Conservation (phyloP, 1,284 basidiomycete species). For the Ganoderma leucocontextum region DNA sequence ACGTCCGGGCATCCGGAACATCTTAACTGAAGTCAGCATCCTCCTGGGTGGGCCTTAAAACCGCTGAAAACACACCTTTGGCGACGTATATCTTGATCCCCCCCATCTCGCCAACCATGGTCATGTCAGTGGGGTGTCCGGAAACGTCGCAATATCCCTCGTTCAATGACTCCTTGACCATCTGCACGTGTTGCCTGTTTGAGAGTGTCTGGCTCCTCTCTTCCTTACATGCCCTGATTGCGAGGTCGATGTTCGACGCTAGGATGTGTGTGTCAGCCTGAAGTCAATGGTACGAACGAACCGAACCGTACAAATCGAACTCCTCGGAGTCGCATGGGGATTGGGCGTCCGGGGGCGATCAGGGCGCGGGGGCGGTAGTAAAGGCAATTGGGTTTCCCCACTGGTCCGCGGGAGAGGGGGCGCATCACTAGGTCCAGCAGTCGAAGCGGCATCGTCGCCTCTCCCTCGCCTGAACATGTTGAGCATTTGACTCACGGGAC, state of each 20-base stretch:
- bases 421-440: conserved; percentile 11
- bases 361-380: conserved; percentile 20
- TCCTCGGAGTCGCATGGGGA: conserved; percentile 59
- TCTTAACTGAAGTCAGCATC: conserved; percentile 49
- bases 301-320: conserved; percentile 63
- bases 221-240: conserved; percentile 79
- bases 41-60: background rate
- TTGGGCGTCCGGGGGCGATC: conserved; percentile 30
- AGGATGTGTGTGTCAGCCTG: background rate
- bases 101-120: conserved; percentile 70
- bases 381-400: conserved; percentile 41
- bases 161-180: conserved; percentile 78
- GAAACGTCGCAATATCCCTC: conserved; percentile 87
- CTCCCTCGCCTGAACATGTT: conserved; percentile 17
- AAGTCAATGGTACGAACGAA: background rate
- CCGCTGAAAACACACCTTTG: conserved; percentile 55
- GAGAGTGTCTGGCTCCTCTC: conserved; percentile 70
- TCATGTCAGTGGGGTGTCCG: conserved; percentile 71
- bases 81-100: conserved; percentile 74
- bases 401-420: conserved; percentile 36
- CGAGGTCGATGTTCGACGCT: conserved; percentile 79
- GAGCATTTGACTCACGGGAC: conserved; percentile 24
- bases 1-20: conserved; percentile 55
- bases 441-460: conserved; percentile 8
- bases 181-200: conserved; percentile 73